Base-by-base conservation (phyloP, 176 grass and related monocot species). In the Musa acuminata region DNA sequence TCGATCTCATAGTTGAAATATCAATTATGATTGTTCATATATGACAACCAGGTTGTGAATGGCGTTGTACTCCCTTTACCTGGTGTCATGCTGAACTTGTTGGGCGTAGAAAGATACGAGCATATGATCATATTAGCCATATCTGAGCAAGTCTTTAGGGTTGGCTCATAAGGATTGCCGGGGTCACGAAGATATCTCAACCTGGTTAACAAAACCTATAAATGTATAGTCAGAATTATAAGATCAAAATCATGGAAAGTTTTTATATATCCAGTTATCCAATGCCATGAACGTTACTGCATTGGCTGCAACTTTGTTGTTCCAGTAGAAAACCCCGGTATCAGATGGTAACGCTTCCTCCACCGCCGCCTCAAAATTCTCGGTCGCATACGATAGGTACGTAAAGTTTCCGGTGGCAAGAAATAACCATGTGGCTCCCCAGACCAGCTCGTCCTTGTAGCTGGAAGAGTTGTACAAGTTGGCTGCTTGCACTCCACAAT, bases 401-500 rank as follows among this genome's bases (percentile, higher is more conserved):
- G 72, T 90, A 12, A 4, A 50, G 78, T 92, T 85, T 62, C 93
- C 93, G 49, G 89, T 90, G 67, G 93, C 89, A 77, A 90, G 85
- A 73, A 86, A 92, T 8, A 96, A 83, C 93, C 93, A 96, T 70
- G 58, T 71, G 10, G 89, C 87, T 23, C 85, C 87, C 93, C 89
- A 96, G 1, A 96, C 74, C 19, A 96, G 80, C 63, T 96, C 93
- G 74, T 96, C 89, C 66, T 83, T 76, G 81, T 96, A 96, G 62
- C 81, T 87, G 2, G 81, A 85, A 64, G 93, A 96, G 83, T 88
- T 92, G 84, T 96, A 96, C 83, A 78, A 92, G 8, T 50, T 49
- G 8, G 27, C 35, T 8, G 67, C 67, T 49, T 69, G 35, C 1
- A 19, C 8, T 9, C 67, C 67, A 8, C 67, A 69, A 14, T 35